Evolutionary conservation across 768 basidiomycete genomes (phyloP).

Genomic region (Crucibulum laeve): DNA sequence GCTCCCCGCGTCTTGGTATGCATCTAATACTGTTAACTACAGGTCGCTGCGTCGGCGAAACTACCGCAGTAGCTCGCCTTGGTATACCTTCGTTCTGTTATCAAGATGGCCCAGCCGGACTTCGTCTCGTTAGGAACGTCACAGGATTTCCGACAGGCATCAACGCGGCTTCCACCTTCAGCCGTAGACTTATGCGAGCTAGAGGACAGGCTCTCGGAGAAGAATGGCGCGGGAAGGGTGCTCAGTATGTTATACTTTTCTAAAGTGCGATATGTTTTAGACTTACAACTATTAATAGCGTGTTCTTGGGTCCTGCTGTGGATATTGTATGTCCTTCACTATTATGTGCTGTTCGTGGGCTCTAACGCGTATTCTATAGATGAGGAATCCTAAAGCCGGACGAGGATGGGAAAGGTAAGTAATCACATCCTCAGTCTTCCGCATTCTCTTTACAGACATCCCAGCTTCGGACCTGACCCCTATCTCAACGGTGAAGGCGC

Average conservation of each 20-base stretch:
- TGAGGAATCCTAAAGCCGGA: conserved; percentile 48
- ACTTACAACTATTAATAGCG: conserved; percentile 18
- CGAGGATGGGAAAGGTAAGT: conserved; percentile 44
- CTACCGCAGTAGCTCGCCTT: conserved; percentile 32
- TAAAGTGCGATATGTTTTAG: neutral
- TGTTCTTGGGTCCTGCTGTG: conserved; percentile 48
- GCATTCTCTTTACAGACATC: neutral
- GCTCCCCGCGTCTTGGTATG: neutral
- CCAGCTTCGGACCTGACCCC: conserved; percentile 55
- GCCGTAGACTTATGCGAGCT: conserved; percentile 58
- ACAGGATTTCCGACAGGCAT: conserved; percentile 59
- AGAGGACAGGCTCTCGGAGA: conserved; percentile 60
- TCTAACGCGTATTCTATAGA: conserved; percentile 21
- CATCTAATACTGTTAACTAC: neutral
- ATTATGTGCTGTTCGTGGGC: neutral
- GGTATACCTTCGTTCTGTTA: conserved; percentile 42
- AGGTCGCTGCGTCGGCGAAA: conserved; percentile 48
- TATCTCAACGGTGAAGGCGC: conserved; percentile 60
- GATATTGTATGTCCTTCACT: conserved; percentile 39
- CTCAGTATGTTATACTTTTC: conserved; percentile 27
- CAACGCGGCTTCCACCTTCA: conserved; percentile 46
- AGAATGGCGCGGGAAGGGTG: conserved; percentile 69
- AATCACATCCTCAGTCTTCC: neutral
- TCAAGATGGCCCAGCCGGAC: conserved; percentile 45
- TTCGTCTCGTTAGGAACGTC: conserved; percentile 36